Evolutionary conservation across 1,139 yeast genomes (phyloP).

Genomic region (Hyphopichia khmerensis): DNA sequence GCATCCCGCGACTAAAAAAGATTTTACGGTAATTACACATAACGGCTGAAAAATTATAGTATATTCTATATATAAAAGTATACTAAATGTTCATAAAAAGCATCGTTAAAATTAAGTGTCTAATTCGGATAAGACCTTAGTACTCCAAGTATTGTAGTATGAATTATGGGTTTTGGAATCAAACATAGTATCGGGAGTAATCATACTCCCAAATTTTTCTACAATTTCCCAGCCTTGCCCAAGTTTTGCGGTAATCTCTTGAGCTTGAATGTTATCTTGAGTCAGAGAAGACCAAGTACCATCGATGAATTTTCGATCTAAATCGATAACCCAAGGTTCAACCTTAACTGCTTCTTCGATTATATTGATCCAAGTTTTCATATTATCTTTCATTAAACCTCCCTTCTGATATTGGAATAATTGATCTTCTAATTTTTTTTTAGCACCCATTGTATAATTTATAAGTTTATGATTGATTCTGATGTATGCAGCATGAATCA

Average conservation of each 20-base stretch:
- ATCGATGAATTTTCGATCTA: slow-evolving; percentile 41
- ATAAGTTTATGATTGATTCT: slow-evolving; percentile 52
- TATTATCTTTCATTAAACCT: slow-evolving; percentile 45
- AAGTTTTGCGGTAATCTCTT: slow-evolving; percentile 29
- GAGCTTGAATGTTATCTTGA: slow-evolving; percentile 14
- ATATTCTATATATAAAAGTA: no score
- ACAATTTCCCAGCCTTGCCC: slow-evolving; percentile 34
- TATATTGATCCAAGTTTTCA: slow-evolving; percentile 51
- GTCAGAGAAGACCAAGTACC: slow-evolving; percentile 18
- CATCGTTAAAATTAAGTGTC: neutral
- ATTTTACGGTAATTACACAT: slow-evolving; percentile 3
- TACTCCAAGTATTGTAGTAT: slow-evolving; percentile 37
- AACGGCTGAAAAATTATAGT: neutral
- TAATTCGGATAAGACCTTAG: slow-evolving; percentile 6
- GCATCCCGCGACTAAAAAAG: slow-evolving; percentile 2
- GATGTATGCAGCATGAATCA: slow-evolving; percentile 57
- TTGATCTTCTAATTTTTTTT: slow-evolving; percentile 45
- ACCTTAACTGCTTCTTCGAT: slow-evolving; percentile 53
- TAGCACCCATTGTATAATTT: slow-evolving; percentile 47
- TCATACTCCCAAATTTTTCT: slow-evolving; percentile 37
- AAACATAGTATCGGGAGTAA: slow-evolving; percentile 30
- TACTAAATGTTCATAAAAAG: no score
- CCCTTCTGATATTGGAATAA: slow-evolving; percentile 56
- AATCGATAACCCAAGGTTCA: slow-evolving; percentile 52
- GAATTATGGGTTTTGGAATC: slow-evolving; percentile 25